phyloP scores from a whole-genome alignment of 345 rosid species.

The Gossypium sturtianum region DNA sequence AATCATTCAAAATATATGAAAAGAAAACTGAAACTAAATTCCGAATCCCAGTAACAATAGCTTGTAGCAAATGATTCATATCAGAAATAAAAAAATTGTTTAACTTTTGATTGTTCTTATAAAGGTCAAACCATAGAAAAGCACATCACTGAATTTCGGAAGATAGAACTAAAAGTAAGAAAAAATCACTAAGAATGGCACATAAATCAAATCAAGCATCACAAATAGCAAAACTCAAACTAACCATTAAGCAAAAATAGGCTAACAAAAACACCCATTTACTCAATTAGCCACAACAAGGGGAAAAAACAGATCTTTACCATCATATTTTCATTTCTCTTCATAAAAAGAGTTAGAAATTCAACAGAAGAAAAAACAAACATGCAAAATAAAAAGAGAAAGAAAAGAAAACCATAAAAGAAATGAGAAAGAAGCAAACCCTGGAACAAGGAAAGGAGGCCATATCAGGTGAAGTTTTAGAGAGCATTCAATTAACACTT shows the following conservation, averaged over 20 bases:
- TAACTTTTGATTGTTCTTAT: background rate
- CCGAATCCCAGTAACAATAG: too few species aligned
- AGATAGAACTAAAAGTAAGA: background rate
- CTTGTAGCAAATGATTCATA: background rate
- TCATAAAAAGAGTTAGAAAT: background rate
- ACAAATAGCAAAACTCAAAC: background rate
- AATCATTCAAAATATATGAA: background rate
- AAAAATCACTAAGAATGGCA: background rate
- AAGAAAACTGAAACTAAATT: background rate
- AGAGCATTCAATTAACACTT: conserved; percentile 52
- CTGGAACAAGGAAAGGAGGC: conserved; percentile 66
- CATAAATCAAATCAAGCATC: background rate
- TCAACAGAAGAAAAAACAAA: background rate
- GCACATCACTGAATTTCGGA: background rate
- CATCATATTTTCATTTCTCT: conserved; percentile 1
- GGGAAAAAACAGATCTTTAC: conserved; percentile 2
- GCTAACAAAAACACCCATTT: background rate
- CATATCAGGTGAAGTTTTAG: conserved; percentile 69
- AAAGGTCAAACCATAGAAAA: background rate
- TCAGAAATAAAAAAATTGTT: background rate
- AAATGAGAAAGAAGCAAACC: conserved; percentile 32
- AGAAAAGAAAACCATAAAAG: background rate
- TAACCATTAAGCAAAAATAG: background rate
- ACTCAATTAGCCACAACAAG: background rate
- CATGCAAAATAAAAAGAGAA: background rate